Percentiles rank a stretch among this genome's conserved stretches.
phyloP scores from a whole-genome alignment of 768 basidiomycete genomes.

The Kondoa malvinella region DNA sequence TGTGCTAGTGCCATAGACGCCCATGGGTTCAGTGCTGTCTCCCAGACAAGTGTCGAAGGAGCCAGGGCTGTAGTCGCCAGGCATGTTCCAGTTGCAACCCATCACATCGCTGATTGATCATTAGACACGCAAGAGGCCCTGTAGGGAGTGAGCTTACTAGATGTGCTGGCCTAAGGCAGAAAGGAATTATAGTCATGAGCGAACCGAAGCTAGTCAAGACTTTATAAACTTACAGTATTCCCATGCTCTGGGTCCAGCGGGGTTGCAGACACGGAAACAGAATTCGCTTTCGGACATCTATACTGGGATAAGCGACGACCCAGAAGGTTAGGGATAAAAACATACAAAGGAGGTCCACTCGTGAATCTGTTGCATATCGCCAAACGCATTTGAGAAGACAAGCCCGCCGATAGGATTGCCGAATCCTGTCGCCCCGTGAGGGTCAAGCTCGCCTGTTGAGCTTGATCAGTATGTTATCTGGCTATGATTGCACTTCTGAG shows the following conservation, averaged over 20 bases:
- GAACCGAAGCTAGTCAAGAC: background rate
- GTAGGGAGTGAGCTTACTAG: background rate
- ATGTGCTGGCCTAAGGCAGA: background rate
- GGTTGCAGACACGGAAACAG: constrained; percentile 8
- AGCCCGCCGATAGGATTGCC: constrained; percentile 46
- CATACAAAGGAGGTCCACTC: constrained; percentile 45
- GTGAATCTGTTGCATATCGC: constrained; percentile 42
- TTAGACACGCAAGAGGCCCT: background rate
- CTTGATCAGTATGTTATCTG: background rate
- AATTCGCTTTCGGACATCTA: background rate
- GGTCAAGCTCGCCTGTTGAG: background rate
- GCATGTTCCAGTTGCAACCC: constrained; percentile 31
- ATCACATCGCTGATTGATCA: background rate
- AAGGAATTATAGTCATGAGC: background rate
- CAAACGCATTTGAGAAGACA: constrained; percentile 49
- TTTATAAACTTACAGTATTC: background rate
- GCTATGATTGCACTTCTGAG: constrained; percentile 30
- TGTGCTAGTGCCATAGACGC: constrained; percentile 33
- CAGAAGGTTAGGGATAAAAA: background rate
- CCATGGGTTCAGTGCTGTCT: constrained; percentile 15
- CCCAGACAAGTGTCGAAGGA: constrained; percentile 32
- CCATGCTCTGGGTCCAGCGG: background rate
- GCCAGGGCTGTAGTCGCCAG: constrained; percentile 36
- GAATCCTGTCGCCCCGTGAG: constrained; percentile 40
- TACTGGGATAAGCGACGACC: background rate